phyloP scores from a whole-genome alignment of 208 protist species.

The Trypanosoma vivax region DNA sequence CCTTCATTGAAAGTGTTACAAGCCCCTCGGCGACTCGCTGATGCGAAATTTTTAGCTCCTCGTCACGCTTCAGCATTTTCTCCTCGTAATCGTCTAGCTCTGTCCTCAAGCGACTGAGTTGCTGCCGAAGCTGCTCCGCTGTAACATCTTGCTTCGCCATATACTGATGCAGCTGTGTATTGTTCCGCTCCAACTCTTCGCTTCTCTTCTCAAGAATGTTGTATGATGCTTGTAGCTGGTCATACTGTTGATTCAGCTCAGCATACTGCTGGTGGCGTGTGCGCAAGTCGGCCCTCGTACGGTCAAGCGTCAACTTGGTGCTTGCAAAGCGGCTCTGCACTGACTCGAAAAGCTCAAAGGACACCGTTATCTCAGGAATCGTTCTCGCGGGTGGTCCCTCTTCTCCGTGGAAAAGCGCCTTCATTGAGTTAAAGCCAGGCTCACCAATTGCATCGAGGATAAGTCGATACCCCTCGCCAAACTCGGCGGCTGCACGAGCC shows the following conservation, averaged over 20 bases:
- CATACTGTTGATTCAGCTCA: conserved; percentile 35
- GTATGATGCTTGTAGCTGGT: conserved; percentile 41
- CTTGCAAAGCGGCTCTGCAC: conserved; percentile 73
- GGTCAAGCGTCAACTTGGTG: conserved; percentile 66
- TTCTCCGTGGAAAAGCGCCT: conserved; percentile 38
- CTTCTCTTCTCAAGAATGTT: conserved; percentile 38
- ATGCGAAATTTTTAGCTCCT: conserved; percentile 58
- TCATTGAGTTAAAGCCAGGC: conserved; percentile 65
- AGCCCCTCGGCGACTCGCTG: conserved; percentile 66
- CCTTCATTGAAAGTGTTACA: conserved; percentile 70
- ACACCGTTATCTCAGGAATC: conserved; percentile 61
- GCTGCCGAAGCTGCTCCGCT: conserved; percentile 62
- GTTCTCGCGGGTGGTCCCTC: conserved; percentile 47
- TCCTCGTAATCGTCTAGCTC: conserved; percentile 51
- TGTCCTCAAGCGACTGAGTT: conserved; percentile 36
- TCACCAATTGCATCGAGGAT: conserved; percentile 56
- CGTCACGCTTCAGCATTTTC: conserved; percentile 49
- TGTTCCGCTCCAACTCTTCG: conserved; percentile 54
- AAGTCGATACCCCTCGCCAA: conserved; percentile 49
- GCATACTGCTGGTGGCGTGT: conserved; percentile 66
- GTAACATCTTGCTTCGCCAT: conserved; percentile 62
- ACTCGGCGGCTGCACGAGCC: conserved; percentile 5
- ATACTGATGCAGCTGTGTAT: conserved; percentile 58
- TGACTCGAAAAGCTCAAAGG: conserved; percentile 83
- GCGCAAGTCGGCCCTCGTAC: conserved; percentile 57